Conservation (phyloP, 305 asterid genomes). For the Solanum chacoense region DNA sequence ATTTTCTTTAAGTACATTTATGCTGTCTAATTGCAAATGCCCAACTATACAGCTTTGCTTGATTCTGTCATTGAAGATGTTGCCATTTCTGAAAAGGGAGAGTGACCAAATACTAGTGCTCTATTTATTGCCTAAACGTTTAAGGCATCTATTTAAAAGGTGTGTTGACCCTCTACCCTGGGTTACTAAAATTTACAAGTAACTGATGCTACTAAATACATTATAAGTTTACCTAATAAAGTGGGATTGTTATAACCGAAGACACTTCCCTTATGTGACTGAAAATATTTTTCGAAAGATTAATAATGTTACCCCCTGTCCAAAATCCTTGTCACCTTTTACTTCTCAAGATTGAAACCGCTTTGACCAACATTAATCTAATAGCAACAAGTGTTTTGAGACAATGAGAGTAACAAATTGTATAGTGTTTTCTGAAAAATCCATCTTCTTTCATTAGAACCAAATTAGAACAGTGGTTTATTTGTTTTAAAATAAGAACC, state of each 20-base stretch:
- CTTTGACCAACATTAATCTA: neutral
- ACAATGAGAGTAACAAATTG: neutral
- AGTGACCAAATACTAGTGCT: neutral
- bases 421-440: neutral
- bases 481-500: neutral
- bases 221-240: neutral
- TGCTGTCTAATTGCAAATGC: neutral
- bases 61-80: neutral
- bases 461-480: neutral
- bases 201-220: neutral
- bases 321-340: neutral
- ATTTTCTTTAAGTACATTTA: neutral
- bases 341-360: neutral
- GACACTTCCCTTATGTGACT: neutral
- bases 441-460: neutral
- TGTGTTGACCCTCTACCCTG: neutral
- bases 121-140: neutral
- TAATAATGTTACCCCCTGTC: neutral
- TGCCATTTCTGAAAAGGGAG: neutral
- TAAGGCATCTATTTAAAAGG: neutral
- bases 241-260: neutral
- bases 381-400: neutral
- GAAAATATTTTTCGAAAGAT: neutral
- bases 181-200: neutral
- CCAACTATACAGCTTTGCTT: neutral